Evolutionary conservation across 495 filamentous ascomycete genomes (phyloP).

Genomic region (Aspergillus ellipticus): DNA sequence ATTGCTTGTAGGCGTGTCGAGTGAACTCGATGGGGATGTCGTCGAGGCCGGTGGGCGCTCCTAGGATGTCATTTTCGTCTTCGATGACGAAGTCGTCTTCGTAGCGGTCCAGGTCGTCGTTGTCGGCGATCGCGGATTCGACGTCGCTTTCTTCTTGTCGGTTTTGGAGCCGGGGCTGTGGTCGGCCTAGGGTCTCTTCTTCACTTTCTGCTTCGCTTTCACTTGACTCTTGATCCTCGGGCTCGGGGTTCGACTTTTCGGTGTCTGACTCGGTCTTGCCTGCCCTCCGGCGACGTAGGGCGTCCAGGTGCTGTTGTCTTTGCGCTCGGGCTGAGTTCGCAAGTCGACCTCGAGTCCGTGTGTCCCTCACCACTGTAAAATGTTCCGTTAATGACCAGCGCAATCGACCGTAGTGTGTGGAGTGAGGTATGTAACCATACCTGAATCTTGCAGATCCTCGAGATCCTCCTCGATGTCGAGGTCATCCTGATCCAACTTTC

Average conservation of each 20-base stretch:
- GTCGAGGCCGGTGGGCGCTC: constrained; percentile 50
- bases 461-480: constrained; percentile 45
- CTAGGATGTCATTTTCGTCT: constrained; percentile 60
- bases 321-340: constrained; percentile 41
- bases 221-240: constrained; percentile 3
- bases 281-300: constrained; percentile 54
- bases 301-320: constrained; percentile 47
- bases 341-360: constrained; percentile 38
- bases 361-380: constrained; percentile 32
- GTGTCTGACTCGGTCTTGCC: constrained; percentile 39
- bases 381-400: constrained; percentile 3
- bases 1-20: constrained; percentile 58
- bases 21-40: constrained; percentile 73
- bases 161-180: constrained; percentile 9
- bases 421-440: constrained; percentile 13
- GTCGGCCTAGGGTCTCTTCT: constrained; percentile 12
- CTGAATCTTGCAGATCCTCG: constrained; percentile 43
- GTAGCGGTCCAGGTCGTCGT: constrained; percentile 52
- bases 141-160: constrained; percentile 29
- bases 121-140: constrained; percentile 31
- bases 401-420: background rate
- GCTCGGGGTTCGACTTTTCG: constrained; percentile 30
- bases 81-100: constrained; percentile 71
- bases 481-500: constrained; percentile 24
- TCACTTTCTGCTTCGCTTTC: constrained; percentile 23